These are phyloP conservation scores for Hypoxylon intermedium DNA, from an alignment of 495 filamentous ascomycete species.

Conservation along the genomic window DNA sequence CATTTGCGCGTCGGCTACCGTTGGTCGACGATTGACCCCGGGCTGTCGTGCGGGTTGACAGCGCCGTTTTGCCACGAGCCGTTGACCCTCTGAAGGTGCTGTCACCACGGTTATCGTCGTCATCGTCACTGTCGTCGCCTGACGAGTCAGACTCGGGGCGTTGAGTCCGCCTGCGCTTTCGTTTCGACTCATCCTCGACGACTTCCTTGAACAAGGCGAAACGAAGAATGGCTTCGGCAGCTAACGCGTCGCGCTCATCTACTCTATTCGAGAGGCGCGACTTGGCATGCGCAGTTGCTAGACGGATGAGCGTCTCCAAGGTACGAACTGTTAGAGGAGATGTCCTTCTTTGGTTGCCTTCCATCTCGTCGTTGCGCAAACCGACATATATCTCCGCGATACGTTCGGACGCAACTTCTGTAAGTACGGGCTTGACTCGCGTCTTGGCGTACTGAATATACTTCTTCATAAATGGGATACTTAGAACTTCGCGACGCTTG, in stretches of 20 bases:
- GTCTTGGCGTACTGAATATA: slow-evolving; percentile 99
- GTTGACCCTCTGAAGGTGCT: slow-evolving; percentile 36
- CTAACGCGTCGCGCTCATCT: slow-evolving; percentile 86
- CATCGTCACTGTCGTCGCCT: slow-evolving; percentile 48
- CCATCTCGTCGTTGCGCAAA: slow-evolving; percentile 93
- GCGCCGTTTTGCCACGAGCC: slow-evolving; percentile 31
- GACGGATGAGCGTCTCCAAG: slow-evolving; percentile 94
- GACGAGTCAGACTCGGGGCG: slow-evolving; percentile 47
- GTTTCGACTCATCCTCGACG: slow-evolving; percentile 82
- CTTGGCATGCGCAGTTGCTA: slow-evolving; percentile 96
- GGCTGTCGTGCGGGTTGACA: slow-evolving; percentile 37
- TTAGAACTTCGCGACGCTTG: slow-evolving; percentile 87
- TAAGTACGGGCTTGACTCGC: slow-evolving; percentile 87
- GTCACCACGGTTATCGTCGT: slow-evolving; percentile 45
- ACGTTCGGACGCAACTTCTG: slow-evolving; percentile 90
- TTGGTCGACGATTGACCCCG: slow-evolving; percentile 40
- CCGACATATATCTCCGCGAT: slow-evolving; percentile 93
- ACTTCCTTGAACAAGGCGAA: slow-evolving; percentile 99
- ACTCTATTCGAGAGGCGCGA: slow-evolving; percentile 89
- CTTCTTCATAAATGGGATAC: slow-evolving; percentile 99
- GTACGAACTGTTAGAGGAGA: slow-evolving; percentile 97
- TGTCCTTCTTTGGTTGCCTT: slow-evolving; percentile 90
- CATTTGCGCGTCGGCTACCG: slow-evolving; percentile 37
- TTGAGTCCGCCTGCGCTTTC: slow-evolving; percentile 67
- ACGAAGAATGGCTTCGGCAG: slow-evolving; percentile 87